phyloP scores from a whole-genome alignment of 495 filamentous ascomycete species.

The Daldinia concentrica region DNA sequence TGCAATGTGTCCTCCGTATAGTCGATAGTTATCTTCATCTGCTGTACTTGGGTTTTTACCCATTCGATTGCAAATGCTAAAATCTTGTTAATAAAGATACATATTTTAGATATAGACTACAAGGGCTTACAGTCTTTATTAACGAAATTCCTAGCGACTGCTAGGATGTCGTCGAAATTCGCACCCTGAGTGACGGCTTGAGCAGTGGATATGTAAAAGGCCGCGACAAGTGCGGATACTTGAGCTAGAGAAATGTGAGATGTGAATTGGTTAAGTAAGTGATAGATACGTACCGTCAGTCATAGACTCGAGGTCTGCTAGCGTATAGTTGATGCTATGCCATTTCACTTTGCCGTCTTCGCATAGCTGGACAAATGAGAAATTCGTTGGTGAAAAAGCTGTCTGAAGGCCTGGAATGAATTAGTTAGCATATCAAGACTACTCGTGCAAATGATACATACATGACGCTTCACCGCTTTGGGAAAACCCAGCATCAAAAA shows the following conservation, averaged over 20 bases:
- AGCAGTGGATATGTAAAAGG: conserved; percentile 68
- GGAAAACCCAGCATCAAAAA: conserved; percentile 41
- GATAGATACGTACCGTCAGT: conserved; percentile 55
- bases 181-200: conserved; percentile 49
- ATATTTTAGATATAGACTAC: background rate
- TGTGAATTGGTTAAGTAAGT: background rate
- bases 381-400: conserved; percentile 78
- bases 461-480: conserved; percentile 39
- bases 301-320: conserved; percentile 51
- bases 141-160: conserved; percentile 65
- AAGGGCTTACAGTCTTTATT: conserved; percentile 47
- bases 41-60: conserved; percentile 71
- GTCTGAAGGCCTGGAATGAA: conserved; percentile 64
- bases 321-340: conserved; percentile 66
- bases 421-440: conserved; percentile 32
- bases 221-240: conserved; percentile 64
- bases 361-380: conserved; percentile 69
- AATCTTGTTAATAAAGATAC: conserved; percentile 42
- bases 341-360: conserved; percentile 72
- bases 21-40: conserved; percentile 73
- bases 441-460: conserved; percentile 20
- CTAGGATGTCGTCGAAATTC: conserved; percentile 76
- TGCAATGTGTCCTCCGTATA: conserved; percentile 73
- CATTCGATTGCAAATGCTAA: conserved; percentile 61
- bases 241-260: conserved; percentile 50